phyloP scores from a whole-genome alignment of 2,329 filamentous ascomycete species.

The Neopestalotiopsis clavispora region DNA sequence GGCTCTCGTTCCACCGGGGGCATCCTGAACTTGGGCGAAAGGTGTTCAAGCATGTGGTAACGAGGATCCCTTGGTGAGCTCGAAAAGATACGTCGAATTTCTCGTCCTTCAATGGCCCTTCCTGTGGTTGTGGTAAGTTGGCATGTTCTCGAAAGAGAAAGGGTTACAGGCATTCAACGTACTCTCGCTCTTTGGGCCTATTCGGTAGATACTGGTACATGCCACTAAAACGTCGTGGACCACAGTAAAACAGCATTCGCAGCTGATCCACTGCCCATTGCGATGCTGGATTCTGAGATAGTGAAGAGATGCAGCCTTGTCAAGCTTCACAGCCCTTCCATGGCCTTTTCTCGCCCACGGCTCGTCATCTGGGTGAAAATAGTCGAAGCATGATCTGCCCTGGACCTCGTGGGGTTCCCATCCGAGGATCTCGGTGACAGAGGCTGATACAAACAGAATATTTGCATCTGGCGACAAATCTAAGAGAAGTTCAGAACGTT shows the following conservation, averaged over 20 bases:
- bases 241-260: slow-evolving; percentile 88
- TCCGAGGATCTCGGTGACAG: slow-evolving; percentile 73
- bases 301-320: slow-evolving; percentile 84
- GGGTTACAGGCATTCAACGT: slow-evolving; percentile 43
- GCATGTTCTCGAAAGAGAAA: slow-evolving; percentile 5
- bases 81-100: slow-evolving; percentile 79
- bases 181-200: slow-evolving; percentile 75
- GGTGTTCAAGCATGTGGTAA: slow-evolving; percentile 87
- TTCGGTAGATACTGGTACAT: slow-evolving; percentile 78
- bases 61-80: slow-evolving; percentile 82
- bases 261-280: slow-evolving; percentile 74
- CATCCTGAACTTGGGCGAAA: slow-evolving; percentile 79
- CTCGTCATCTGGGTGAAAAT: slow-evolving; percentile 83
- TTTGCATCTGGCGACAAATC: slow-evolving; percentile 77
- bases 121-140: slow-evolving; percentile 52
- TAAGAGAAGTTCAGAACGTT: slow-evolving; percentile 38
- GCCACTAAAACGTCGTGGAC: slow-evolving; percentile 89
- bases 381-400: slow-evolving; percentile 81
- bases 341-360: slow-evolving; percentile 76
- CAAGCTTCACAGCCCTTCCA: slow-evolving; percentile 73
- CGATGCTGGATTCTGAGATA: slow-evolving; percentile 76
- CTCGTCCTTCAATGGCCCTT: slow-evolving; percentile 76
- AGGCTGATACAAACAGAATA: slow-evolving; percentile 84
- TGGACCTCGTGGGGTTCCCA: slow-evolving; percentile 78
- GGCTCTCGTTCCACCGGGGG: slow-evolving; percentile 73